Evolutionary conservation across 257 asterid genomes (phyloP).

Genomic region (Prunella vulgaris): DNA sequence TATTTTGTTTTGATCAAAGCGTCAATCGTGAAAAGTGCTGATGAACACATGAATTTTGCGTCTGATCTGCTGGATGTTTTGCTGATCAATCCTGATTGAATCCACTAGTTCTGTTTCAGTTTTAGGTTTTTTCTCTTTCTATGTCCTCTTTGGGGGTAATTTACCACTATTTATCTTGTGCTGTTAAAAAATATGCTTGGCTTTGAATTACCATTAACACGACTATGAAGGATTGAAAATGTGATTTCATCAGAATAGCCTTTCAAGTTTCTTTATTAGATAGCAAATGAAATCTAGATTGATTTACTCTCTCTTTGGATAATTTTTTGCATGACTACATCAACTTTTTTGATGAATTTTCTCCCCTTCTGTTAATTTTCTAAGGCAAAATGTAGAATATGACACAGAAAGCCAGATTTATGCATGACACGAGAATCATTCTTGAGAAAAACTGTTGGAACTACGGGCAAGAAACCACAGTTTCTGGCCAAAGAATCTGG

Average conservation of each 20-base stretch:
- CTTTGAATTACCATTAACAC: not conserved
- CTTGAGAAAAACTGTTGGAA: too few species aligned
- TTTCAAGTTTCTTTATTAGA: not conserved
- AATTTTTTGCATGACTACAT: not conserved
- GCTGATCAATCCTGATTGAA: too few species aligned
- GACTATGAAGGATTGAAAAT: not conserved
- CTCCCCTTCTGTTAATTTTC: not conserved
- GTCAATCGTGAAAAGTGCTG: constrained; percentile 1
- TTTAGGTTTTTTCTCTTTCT: not conserved
- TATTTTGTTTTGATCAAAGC: constrained; percentile 8
- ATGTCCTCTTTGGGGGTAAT: not conserved
- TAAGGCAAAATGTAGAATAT: not conserved
- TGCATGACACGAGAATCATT: not conserved
- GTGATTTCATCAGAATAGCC: not conserved
- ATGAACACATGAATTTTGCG: constrained; percentile 13
- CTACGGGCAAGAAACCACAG: not conserved
- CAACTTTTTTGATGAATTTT: not conserved
- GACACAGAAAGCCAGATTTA: not conserved
- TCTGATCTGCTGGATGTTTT: constrained; percentile 5
- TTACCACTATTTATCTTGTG: not conserved
- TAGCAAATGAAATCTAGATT: not conserved
- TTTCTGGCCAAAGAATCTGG: not conserved
- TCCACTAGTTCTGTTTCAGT: not conserved
- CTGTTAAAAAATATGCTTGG: not conserved
- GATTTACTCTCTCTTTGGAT: too few species aligned